Evolutionary conservation across 2,329 filamentous ascomycete genomes (phyloP).

Genomic region (Hypoxylon sp.): DNA sequence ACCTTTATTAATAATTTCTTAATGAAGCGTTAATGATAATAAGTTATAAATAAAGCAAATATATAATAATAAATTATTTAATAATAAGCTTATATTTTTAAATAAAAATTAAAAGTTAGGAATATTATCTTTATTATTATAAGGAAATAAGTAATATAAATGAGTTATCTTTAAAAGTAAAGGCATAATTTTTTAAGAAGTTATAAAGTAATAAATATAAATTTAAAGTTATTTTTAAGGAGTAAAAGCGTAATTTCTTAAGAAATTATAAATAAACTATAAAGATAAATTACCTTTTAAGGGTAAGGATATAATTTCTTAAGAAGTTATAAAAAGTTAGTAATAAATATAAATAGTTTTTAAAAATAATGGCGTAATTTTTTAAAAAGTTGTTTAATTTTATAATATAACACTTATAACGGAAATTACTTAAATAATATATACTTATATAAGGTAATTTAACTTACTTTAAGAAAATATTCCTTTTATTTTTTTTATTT

Average conservation of each 20-base stretch:
- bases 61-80: neutral
- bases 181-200: no score
- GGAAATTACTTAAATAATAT: neutral
- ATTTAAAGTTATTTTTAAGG: no score
- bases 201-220: no score
- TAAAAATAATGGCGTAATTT: neutral
- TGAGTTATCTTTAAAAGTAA: no score
- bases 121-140: neutral
- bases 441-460: neutral
- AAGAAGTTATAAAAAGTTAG: no score
- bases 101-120: neutral
- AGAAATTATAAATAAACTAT: no score
- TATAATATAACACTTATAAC: neutral
- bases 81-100: no score
- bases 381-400: neutral
- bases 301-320: no score
- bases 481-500: neutral
- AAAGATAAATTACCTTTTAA: no score
- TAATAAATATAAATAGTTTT: no score
- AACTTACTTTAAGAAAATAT: neutral
- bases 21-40: neutral
- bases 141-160: no score
- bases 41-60: neutral
- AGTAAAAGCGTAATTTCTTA: no score
- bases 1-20: neutral